Percentiles rank a stretch among this genome's conserved stretches.
Conservation (phyloP, 2,329 filamentous ascomycete genomes). For the Penicillium fuscoglaucum region DNA sequence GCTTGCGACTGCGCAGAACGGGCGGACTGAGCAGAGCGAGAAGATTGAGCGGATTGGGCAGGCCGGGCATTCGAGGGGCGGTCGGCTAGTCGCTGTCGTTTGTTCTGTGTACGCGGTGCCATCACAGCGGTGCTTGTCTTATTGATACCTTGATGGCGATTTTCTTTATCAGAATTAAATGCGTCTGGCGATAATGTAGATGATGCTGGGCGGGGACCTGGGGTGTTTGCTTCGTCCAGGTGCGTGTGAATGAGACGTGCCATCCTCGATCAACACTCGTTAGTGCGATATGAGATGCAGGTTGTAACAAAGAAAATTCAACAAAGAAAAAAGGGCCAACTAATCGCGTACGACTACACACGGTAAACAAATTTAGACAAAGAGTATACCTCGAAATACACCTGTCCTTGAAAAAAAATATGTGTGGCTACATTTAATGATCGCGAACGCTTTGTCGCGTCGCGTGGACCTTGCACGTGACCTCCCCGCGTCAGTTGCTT, state of each 20-base stretch:
- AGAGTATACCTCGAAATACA: neutral
- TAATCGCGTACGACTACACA: neutral
- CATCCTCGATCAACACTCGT: conserved; percentile 29
- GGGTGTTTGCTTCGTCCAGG: conserved; percentile 15
- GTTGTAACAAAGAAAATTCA: conserved; percentile 1
- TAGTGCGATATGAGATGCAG: conserved; percentile 16
- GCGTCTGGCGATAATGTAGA: conserved; percentile 36
- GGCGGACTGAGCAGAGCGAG: neutral
- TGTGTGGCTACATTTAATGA: neutral
- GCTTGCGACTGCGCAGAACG: conserved; percentile 18
- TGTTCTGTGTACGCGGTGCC: conserved; percentile 32
- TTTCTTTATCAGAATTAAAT: conserved; percentile 54
- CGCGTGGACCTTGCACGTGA: conserved; percentile 16
- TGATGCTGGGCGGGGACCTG: conserved; percentile 26
- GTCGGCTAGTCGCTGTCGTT: conserved; percentile 48
- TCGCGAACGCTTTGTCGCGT: conserved; percentile 9
- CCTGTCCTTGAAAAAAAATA: neutral
- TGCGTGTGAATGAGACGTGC: conserved; percentile 24
- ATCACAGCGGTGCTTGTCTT: conserved; percentile 32
- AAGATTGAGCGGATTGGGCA: neutral
- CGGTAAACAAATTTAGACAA: neutral
- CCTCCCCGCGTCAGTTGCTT: conserved; percentile 9
- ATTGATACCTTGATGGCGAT: conserved; percentile 43
- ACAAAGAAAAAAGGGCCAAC: neutral
- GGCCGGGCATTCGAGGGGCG: conserved; percentile 30